These are phyloP conservation scores for Ophiostoma novo-ulmi DNA, from an alignment of 2,329 filamentous ascomycete genomes.

Conservation along the genomic window DNA sequence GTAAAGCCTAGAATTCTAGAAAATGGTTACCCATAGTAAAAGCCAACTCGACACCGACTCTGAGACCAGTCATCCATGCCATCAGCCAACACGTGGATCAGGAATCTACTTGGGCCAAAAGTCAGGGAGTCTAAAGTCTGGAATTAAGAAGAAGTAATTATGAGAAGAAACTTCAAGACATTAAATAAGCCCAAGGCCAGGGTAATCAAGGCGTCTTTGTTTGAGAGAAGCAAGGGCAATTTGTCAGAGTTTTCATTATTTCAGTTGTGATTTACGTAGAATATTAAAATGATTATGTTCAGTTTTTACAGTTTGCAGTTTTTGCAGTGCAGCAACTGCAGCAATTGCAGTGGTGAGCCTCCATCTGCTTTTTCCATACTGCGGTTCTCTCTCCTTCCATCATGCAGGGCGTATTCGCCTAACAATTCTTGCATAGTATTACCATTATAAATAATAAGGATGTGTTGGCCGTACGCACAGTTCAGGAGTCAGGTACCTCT, in stretches of 20 bases:
- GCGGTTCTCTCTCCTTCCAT: not conserved
- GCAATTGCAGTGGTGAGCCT: too few species aligned
- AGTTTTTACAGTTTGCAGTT: too few species aligned
- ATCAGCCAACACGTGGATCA: not conserved
- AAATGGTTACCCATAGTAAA: not conserved
- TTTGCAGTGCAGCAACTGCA: too few species aligned
- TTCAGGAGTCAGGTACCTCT: not conserved
- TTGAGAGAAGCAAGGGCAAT: constrained; percentile 3
- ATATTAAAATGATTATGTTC: not conserved
- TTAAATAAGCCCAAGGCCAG: not conserved
- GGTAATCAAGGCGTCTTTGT: not conserved
- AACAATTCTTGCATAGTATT: not conserved
- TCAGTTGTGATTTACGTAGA: not conserved
- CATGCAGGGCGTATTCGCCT: constrained; percentile 7
- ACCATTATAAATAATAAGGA: not conserved
- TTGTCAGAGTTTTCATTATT: not conserved
- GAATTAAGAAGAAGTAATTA: not conserved
- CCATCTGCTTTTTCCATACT: not conserved
- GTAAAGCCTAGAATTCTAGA: not conserved
- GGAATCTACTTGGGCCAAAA: not conserved
- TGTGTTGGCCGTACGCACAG: not conserved
- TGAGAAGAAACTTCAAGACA: not conserved
- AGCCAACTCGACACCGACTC: not conserved
- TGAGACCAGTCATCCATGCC: not conserved
- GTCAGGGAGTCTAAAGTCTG: not conserved